Evolutionary conservation across 352 stramenopile species (phyloP), one percentile per base, ranked within the genome.

Genomic region (Phytophthora aleatoria): DNA sequence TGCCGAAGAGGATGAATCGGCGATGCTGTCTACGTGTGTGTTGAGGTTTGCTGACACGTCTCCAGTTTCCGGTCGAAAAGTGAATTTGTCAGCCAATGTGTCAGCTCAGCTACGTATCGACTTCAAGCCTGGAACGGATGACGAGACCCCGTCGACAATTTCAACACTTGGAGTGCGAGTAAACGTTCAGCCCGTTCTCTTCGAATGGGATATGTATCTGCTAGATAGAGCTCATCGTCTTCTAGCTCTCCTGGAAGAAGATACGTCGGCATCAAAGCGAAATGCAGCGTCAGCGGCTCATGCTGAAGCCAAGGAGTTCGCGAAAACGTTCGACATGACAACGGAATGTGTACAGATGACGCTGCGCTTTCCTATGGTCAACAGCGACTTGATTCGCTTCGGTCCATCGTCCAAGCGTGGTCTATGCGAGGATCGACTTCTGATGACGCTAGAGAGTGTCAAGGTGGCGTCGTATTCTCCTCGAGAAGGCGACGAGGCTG

Each of bases 201-300:
- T 96, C 9, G 88, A 96, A 72, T 94, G 76, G 77, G 88, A 96
- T 76, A 92, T 95, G 87, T 89, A 93, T 65, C 64, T 96, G 36
- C 68, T 96, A 20, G 83, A 95, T 65, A 81, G 88, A 50, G 76
- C 85, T 1, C 79, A 93, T 59, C 78, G 83, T 13, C 66, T 92
- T 38, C 78, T 94, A 74, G 82, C 84, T 24, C 47, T 94, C 24
- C 58, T 94, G 57, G 85, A 95, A 69, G 79, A 91, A 41, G 70
- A 73, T 56, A 39, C 57, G 26, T 62, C 65, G 5, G 7, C 26
- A 16, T 20, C 50, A 24, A 72, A 67, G 50, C 56, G 57, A 57
- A 69, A 71, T 49, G 7, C 35, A 41, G 36, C 30, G 4, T 59
- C 64, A 35, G 26, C 27, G 15, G 9, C 15, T 26, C 12, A 38